A percentile compares a stretch with the other conserved stretches of the same genome.
Evolutionary conservation across 2,329 filamentous ascomycete species (phyloP).

Genomic region (Pezicula neosporulosa): DNA sequence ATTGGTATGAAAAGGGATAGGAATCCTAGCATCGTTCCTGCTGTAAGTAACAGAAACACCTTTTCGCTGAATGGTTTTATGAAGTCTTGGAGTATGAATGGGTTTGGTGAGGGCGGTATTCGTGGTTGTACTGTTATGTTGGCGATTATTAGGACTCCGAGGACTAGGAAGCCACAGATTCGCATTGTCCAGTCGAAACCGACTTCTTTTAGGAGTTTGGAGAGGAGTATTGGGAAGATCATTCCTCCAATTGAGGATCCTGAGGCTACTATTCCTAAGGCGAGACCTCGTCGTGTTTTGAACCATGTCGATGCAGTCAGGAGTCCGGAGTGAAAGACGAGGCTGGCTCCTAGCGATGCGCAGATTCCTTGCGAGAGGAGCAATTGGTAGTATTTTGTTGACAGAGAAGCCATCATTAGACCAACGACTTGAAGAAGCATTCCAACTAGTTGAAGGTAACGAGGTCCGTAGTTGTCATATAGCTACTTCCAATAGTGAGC

Average conservation of each 20-base stretch:
- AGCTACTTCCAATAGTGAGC: slow-evolving; percentile 20
- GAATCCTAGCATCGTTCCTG: background rate
- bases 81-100: background rate
- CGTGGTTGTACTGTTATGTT: slow-evolving; percentile 6
- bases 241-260: slow-evolving; percentile 47
- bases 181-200: slow-evolving; percentile 13
- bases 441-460: slow-evolving; percentile 41
- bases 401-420: slow-evolving; percentile 31
- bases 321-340: slow-evolving; percentile 37
- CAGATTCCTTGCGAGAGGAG: slow-evolving; percentile 36
- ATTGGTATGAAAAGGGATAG: background rate
- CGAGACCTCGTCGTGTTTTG: slow-evolving; percentile 38
- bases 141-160: slow-evolving; percentile 7
- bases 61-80: background rate
- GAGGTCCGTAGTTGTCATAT: slow-evolving; percentile 59
- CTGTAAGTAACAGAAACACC: background rate
- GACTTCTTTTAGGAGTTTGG: background rate
- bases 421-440: slow-evolving; percentile 28
- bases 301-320: slow-evolving; percentile 39
- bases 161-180: slow-evolving; percentile 4
- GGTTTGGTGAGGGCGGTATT: background rate
- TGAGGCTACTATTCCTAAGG: slow-evolving; percentile 40
- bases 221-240: slow-evolving; percentile 53
- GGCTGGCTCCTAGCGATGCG: slow-evolving; percentile 36
- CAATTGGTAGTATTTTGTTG: slow-evolving; percentile 33